Base-by-base conservation (phyloP, 2,329 filamentous ascomycete species). In the Beauveria sp. region DNA sequence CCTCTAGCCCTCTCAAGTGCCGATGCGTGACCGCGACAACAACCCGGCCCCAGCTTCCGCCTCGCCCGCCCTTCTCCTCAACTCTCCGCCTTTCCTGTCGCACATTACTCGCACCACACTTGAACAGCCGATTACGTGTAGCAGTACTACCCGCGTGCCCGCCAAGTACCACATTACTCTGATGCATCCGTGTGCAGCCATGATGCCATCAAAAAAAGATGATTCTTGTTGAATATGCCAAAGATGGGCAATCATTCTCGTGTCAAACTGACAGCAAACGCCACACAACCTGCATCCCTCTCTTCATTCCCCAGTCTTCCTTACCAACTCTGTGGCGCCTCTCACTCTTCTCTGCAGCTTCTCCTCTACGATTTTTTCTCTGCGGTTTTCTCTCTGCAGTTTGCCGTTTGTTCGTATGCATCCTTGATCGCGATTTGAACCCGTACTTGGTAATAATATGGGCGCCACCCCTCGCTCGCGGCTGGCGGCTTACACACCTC, bases 51-150 rank as follows among this genome's bases (percentile, higher is more conserved):
- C 30, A 14, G 30, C 30, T 34, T 34, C 30, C 30, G 30, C 30
- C 30, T 34, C 12, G 30, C 30, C 30, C 30, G 30, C 30, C 30
- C 30, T 34, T 34, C 30, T 34, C 30, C 30, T 34, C 30, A 14
- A 14, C 48, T 34, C 28, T 3, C 22, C 10, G 12, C 48, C 18
- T 52, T 26, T 6, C 20, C n/a, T 43, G 51, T 54, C 22, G 51
- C 51, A 54, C 51, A 54, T 54, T 54, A 54, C 51, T 54, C 51
- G 51, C 28, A 52, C 48, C 28, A 20, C 40, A 46, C 43, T 46
- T 46, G 43, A 22, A 20, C 3, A 20, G 30, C 12, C 43, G n/a
- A 20, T 12, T 46, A 46, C 43, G 9, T 5, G 20, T 46, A 5
- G 30, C 10, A 24, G 2, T 30, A 53, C 37, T n/a, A 28, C 9